These are phyloP conservation scores for Hortiboletus flavorubellus DNA, from an alignment of 768 basidiomycete genomes.

Conservation along the genomic window DNA sequence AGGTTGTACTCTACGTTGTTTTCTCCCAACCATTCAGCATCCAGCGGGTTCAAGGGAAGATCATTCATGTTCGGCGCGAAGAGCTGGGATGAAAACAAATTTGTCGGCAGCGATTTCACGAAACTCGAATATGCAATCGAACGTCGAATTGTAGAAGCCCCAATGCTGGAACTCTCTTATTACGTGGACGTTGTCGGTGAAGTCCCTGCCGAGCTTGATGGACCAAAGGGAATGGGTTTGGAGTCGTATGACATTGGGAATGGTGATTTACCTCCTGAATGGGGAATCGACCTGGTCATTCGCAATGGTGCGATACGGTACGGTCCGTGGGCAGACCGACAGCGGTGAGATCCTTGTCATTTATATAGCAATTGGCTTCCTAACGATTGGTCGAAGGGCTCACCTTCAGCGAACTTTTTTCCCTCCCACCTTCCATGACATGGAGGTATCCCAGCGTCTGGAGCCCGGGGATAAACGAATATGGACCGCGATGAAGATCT, in stretches of 20 bases:
- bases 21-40: constrained; percentile 7
- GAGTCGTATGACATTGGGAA: constrained; percentile 76
- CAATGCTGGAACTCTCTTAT: constrained; percentile 76
- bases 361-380: not conserved
- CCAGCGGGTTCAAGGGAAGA: constrained; percentile 1
- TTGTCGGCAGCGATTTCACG: constrained; percentile 52
- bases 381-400: constrained; percentile 39
- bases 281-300: constrained; percentile 87
- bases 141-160: constrained; percentile 75
- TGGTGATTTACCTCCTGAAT: constrained; percentile 85
- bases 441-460: constrained; percentile 53
- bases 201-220: constrained; percentile 46
- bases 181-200: constrained; percentile 82
- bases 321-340: constrained; percentile 96
- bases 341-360: constrained; percentile 50
- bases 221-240: constrained; percentile 29
- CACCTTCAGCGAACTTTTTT: constrained; percentile 82
- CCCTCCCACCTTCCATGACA: constrained; percentile 71
- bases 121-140: constrained; percentile 85
- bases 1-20: constrained; percentile 41
- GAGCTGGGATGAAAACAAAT: constrained; percentile 50
- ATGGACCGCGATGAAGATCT: constrained; percentile 79
- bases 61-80: constrained; percentile 17
- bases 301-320: constrained; percentile 74
- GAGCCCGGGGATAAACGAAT: constrained; percentile 75